These are phyloP conservation scores for Plasmodium billcollinsi DNA, from an alignment of 169 alveolate genomes.

Conservation along the genomic window DNA sequence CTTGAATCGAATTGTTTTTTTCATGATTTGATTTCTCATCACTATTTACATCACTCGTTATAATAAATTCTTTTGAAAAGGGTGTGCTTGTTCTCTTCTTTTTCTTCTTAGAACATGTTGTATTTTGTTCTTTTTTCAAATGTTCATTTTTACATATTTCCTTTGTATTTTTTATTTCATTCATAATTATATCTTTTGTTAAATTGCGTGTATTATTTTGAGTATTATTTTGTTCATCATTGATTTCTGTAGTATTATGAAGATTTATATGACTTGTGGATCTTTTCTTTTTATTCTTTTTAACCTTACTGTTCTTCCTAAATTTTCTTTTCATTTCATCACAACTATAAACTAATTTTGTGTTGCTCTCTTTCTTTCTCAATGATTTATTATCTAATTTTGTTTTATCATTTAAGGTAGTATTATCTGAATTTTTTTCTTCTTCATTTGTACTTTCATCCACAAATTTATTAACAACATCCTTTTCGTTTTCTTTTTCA, in stretches of 20 bases:
- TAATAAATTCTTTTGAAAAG: constrained; percentile 8
- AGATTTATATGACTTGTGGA: background rate
- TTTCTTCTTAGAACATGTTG: background rate
- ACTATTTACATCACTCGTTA: background rate
- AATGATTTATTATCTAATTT: background rate
- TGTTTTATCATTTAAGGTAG: background rate
- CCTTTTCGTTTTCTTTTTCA: background rate
- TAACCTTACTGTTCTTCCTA: background rate
- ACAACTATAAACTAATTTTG: background rate
- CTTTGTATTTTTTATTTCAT: constrained; percentile 44
- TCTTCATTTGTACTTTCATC: background rate
- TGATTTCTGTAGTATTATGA: background rate
- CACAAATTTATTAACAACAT: background rate
- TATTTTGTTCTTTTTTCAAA: background rate
- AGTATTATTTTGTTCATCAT: constrained; percentile 3
- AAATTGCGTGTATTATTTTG: constrained; percentile 59
- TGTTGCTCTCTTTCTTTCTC: background rate
- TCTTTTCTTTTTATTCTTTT: background rate
- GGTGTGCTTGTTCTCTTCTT: constrained; percentile 2
- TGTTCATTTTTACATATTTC: constrained; percentile 5
- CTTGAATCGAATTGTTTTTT: background rate
- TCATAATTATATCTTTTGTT: constrained; percentile 64
- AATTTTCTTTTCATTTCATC: background rate
- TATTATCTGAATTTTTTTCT: background rate
- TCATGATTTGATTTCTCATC: background rate